Evolutionary conservation across 1,139 yeast genomes (phyloP).

Genomic region (Suhomyces bokatorum): DNA sequence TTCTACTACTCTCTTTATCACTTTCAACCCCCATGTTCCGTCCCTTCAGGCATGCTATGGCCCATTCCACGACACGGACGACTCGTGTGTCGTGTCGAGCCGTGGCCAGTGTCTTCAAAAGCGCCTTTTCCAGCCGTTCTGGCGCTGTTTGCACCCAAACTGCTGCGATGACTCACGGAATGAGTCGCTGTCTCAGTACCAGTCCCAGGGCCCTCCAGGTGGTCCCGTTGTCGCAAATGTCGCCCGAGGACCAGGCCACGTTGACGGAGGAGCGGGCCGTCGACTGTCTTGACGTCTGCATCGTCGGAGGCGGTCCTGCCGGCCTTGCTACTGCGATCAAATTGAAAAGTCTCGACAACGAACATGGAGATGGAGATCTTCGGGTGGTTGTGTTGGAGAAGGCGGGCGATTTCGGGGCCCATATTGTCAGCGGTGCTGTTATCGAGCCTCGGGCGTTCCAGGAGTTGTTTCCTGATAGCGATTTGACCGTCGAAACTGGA

Average conservation of each 20-base stretch:
- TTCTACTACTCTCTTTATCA: neutral
- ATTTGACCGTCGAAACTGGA: slow-evolving; percentile 39
- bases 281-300: slow-evolving; percentile 88
- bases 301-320: slow-evolving; percentile 98
- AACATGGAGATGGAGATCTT: slow-evolving; percentile 63
- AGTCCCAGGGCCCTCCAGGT: neutral
- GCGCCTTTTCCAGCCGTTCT: no score
- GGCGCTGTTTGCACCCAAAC: neutral
- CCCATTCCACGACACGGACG: neutral
- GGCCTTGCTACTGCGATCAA: slow-evolving; percentile 93
- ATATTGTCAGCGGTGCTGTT: slow-evolving; percentile 91
- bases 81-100: no score
- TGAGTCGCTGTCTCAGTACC: neutral
- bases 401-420: slow-evolving; percentile 90
- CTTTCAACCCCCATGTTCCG: neutral
- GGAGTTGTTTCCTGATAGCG: slow-evolving; percentile 82
- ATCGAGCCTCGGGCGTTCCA: slow-evolving; percentile 83
- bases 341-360: slow-evolving; percentile 78
- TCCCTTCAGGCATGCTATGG: neutral
- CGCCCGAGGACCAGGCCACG: slow-evolving; percentile 46
- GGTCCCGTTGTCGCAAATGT: slow-evolving; percentile 3
- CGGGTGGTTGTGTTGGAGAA: slow-evolving; percentile 89
- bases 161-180: slow-evolving; percentile 1
- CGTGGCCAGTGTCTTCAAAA: no score
- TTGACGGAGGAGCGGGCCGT: slow-evolving; percentile 67